Percentiles rank a stretch among this genome's conserved stretches.
Evolutionary conservation across 371 early-diverging fungal species (phyloP).

Genomic region (Lichtheimia ramosa): DNA sequence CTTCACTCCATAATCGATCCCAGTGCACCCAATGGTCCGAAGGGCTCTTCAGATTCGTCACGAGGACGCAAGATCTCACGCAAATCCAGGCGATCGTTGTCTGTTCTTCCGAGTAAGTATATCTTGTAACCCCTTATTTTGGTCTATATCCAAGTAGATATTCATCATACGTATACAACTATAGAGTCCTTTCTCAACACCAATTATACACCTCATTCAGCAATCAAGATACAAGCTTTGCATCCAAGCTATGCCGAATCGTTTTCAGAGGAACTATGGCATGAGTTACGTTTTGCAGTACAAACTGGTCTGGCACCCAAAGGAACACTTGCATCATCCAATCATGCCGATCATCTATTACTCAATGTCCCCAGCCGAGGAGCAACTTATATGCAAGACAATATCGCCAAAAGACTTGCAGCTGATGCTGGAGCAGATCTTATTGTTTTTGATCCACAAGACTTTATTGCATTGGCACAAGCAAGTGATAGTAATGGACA

Average conservation of each 20-base stretch:
- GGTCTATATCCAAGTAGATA: background rate
- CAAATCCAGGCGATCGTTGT: conserved; percentile 11
- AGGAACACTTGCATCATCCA: conserved; percentile 21
- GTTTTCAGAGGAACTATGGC: conserved; percentile 29
- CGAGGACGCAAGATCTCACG: conserved; percentile 15
- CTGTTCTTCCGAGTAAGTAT: conserved; percentile 10
- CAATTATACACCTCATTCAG: conserved; percentile 7
- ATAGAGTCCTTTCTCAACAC: conserved; percentile 10
- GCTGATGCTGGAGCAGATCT: conserved; percentile 27
- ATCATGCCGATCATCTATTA: conserved; percentile 36
- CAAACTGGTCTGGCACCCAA: conserved; percentile 35
- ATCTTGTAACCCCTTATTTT: background rate
- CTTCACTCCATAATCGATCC: background rate
- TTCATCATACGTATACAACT: background rate
- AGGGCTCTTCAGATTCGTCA: background rate
- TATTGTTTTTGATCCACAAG: conserved; percentile 46
- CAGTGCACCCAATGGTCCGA: background rate
- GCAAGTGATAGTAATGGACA: conserved; percentile 21
- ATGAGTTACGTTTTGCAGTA: conserved; percentile 27
- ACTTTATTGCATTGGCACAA: conserved; percentile 45
- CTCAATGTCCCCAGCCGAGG: conserved; percentile 31
- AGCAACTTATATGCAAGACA: conserved; percentile 38
- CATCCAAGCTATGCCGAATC: conserved; percentile 12
- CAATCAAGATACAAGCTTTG: background rate
- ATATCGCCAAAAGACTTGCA: conserved; percentile 28